These are phyloP conservation scores for Remersonia thermophila DNA, from an alignment of 2,329 filamentous ascomycete species.

Conservation along the genomic window DNA sequence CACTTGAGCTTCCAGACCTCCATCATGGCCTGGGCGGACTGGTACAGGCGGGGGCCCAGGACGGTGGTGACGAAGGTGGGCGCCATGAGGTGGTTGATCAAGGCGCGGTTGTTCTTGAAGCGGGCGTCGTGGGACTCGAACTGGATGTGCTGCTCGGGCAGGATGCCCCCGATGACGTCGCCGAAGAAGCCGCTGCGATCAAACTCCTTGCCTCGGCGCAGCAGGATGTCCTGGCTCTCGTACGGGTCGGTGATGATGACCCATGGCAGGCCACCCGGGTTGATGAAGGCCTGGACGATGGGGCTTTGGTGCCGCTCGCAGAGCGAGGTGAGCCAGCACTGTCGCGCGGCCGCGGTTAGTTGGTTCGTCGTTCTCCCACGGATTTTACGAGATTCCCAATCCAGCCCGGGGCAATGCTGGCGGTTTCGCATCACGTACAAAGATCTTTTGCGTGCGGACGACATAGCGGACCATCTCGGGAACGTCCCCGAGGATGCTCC, in stretches of 20 bases:
- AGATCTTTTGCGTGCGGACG: conserved; percentile 22
- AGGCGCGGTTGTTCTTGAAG: conserved; percentile 24
- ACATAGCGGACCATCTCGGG: conserved; percentile 28
- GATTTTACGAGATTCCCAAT: too few relatives aligned
- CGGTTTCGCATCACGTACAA: too few relatives aligned
- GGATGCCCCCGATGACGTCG: conserved; percentile 22
- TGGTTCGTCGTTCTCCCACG: too few relatives aligned
- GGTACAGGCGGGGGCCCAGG: conserved; percentile 24
- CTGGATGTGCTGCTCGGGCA: conserved; percentile 23
- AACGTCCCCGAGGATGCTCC: conserved; percentile 29
- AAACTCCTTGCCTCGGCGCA: conserved; percentile 31
- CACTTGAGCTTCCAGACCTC: conserved; percentile 24
- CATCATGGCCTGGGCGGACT: conserved; percentile 20
- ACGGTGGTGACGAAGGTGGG: conserved; percentile 24
- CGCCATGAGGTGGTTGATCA: conserved; percentile 28
- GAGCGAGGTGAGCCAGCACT: conserved; percentile 18
- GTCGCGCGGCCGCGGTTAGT: neutral
- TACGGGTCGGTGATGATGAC: conserved; percentile 31
- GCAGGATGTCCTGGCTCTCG: conserved; percentile 32
- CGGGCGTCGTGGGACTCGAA: conserved; percentile 20
- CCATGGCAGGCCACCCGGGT: conserved; percentile 29
- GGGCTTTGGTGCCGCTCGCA: conserved; percentile 25
- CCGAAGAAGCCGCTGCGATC: conserved; percentile 27
- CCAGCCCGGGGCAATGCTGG: too few relatives aligned
- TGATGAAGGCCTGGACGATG: conserved; percentile 35